Evolutionary conservation across 2,329 filamentous ascomycete species (phyloP), one percentile per base, ranked within the genome.

Genomic region (Xylaria sp.): DNA sequence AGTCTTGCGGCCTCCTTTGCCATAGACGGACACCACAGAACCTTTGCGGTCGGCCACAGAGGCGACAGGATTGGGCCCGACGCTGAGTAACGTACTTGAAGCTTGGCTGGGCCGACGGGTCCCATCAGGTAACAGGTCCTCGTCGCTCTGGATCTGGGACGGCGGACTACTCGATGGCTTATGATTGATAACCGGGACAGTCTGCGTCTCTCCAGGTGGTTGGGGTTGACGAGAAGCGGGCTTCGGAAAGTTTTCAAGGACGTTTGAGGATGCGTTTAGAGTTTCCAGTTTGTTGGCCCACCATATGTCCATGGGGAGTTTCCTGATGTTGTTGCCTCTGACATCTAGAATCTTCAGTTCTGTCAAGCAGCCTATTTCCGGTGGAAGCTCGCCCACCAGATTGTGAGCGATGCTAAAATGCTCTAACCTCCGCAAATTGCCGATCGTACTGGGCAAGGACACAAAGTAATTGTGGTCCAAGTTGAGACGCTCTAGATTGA

Each of bases 401-500:
- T 99, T 99, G 76, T 94, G 92, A 40, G 94, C 93, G 67, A 98
- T 93, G 77, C 93, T 98, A 73, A 99, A 90, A 76, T 96, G 89
- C 73, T 98, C 94, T 31, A 99, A 81, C 69, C 88, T 91, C 66
- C 87, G 87, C 46, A 99, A 80, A 66, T 90, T 91, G 15, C 94
- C 94, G 63, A 99, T 91, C 64, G 96, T 90, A 57, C 87, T 84
- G 0, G 94, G 95, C 23, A 99, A 80, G 0, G 92, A 94, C 0
- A 95, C 93, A 70, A 99, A 96, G 74, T 97, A 96, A 72, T 99
- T 99, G 74, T 92, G 94, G 78, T 97, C 94, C 57, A 99, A 83
- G 17, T 94, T 89, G 21, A 99, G 84, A 71, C 94, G 93, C 61
- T 94, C 92, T 46, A 99, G 78, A 70, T 93, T 95, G 8, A 91